Conservation (phyloP, 257 asterid species). For the Eustoma russellianum region DNA sequence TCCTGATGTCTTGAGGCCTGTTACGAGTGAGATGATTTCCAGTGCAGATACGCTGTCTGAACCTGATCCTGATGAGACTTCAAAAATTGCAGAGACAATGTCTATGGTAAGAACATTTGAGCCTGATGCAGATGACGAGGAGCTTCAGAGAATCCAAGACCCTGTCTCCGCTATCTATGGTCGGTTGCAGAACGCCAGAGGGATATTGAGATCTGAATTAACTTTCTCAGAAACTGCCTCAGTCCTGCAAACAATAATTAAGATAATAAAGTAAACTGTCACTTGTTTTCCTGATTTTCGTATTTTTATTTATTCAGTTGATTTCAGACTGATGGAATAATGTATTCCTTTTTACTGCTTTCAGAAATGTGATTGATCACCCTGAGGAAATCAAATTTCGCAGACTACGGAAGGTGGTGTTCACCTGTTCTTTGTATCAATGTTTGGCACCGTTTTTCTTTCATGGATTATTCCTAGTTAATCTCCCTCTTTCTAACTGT, state of each 20-base stretch:
- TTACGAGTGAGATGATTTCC: conserved; percentile 3
- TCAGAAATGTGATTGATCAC: conserved; percentile 79
- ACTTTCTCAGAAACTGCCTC: conserved; percentile 30
- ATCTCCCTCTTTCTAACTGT: conserved; percentile 1
- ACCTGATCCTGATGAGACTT: conserved; percentile 22
- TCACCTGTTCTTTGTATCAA: not conserved
- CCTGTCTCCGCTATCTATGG: conserved; percentile 53
- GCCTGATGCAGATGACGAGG: conserved; percentile 56
- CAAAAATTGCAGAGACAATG: conserved; percentile 5
- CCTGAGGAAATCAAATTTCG: conserved; percentile 67
- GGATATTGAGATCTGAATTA: conserved; percentile 52
- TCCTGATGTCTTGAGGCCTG: conserved; percentile 9
- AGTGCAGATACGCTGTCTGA: conserved; percentile 19
- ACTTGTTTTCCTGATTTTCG: not conserved
- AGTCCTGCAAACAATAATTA: conserved; percentile 46
- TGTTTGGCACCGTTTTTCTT: too few species aligned
- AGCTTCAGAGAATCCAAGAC: conserved; percentile 70
- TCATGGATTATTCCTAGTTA: not conserved
- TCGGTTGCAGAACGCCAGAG: conserved; percentile 61
- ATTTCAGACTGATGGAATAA: conserved; percentile 1
- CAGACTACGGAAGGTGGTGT: conserved; percentile 66
- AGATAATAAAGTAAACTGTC: conserved; percentile 39
- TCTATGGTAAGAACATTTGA: conserved; percentile 27
- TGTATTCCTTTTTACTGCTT: conserved; percentile 9
- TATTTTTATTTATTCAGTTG: not conserved